A percentile compares a stretch with the other conserved stretches of the same genome.
These are phyloP conservation scores for Scheffersomyces coipomensis DNA, from an alignment of 805 yeast species.

Conservation along the genomic window DNA sequence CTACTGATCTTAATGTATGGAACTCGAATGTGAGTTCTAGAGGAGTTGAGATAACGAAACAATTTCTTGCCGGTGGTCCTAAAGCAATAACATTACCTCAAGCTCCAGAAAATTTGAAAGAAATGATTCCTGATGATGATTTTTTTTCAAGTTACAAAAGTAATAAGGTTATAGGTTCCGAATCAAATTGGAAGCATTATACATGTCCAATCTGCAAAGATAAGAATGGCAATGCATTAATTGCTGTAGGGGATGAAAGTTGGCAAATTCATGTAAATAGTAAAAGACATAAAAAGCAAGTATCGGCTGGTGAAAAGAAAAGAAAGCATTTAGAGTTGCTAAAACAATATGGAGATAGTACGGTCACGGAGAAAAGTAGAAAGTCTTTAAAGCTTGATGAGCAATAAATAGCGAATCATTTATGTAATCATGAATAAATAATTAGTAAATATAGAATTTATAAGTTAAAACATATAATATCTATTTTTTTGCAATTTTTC, in stretches of 20 bases:
- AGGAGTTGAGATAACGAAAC: conserved; percentile 50
- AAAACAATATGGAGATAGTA: conserved; percentile 15
- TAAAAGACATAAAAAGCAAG: conserved; percentile 61
- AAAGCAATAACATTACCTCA: conserved; percentile 19
- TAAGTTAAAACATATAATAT: no score
- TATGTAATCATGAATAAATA: no score
- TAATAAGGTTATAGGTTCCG: conserved; percentile 37
- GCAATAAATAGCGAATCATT: no score
- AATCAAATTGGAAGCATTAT: conserved; percentile 62
- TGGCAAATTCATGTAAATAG: conserved; percentile 70
- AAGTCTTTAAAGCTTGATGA: neutral
- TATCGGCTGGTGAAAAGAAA: conserved; percentile 48
- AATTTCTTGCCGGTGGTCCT: conserved; percentile 30
- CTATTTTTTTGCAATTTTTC: no score
- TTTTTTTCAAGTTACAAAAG: conserved; percentile 18
- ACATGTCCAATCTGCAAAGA: conserved; percentile 67
- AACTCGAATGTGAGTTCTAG: conserved; percentile 48
- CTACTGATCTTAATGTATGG: conserved; percentile 73
- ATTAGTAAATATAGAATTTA: no score
- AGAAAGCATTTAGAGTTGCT: conserved; percentile 52
- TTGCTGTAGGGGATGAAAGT: conserved; percentile 71
- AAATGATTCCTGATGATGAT: conserved; percentile 20
- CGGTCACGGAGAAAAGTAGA: neutral
- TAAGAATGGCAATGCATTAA: conserved; percentile 49
- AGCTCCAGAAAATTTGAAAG: conserved; percentile 23